Evolutionary conservation across 2,329 filamentous ascomycete species (phyloP).

Genomic region (Botryotinia calthae): DNA sequence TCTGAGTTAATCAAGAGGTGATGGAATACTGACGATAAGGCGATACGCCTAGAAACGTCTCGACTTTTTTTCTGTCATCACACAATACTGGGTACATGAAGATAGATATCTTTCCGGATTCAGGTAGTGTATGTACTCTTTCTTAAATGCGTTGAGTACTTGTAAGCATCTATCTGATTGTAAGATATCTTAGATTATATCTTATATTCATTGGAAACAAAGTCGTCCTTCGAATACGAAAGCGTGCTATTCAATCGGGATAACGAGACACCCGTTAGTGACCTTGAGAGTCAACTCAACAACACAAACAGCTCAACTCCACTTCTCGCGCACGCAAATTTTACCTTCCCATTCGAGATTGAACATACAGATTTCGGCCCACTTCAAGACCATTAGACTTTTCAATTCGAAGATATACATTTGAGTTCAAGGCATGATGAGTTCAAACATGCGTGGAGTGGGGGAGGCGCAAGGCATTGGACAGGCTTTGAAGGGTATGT

Average conservation of each 20-base stretch:
- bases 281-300: conserved; percentile 5
- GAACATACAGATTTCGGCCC: neutral
- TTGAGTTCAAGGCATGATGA: conserved; percentile 31
- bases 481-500: conserved; percentile 29
- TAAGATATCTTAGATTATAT: neutral
- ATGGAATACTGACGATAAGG: conserved; percentile 10
- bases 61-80: conserved; percentile 9
- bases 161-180: neutral
- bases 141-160: neutral
- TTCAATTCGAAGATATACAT: neutral
- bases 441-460: conserved; percentile 31
- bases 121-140: neutral
- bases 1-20: conserved; percentile 5
- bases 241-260: neutral
- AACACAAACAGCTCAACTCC: neutral
- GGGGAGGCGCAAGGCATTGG: conserved; percentile 32
- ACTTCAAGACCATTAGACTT: neutral
- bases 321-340: neutral
- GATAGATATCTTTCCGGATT: neutral
- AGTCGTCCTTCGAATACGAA: neutral
- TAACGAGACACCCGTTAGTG: neutral
- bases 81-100: neutral
- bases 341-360: conserved; percentile 1
- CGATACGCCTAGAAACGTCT: conserved; percentile 1
- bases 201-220: neutral